Conservation (phyloP, 805 yeast species). For the Pichia kluyveri region DNA sequence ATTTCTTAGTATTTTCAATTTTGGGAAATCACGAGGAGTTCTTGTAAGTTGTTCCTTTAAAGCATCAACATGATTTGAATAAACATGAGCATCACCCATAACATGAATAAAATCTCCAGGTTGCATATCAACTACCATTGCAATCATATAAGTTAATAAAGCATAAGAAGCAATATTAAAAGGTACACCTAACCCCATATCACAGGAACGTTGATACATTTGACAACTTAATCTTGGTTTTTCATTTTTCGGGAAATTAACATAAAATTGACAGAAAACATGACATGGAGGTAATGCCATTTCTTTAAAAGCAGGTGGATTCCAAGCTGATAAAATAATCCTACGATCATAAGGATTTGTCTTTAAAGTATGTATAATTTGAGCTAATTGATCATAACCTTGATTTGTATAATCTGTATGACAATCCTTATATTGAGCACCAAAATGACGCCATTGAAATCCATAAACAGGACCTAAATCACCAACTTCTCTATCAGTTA, state of each 20-base stretch:
- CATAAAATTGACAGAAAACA: constrained; percentile 92
- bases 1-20: constrained; percentile 56
- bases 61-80: constrained; percentile 88
- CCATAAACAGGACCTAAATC: constrained; percentile 99
- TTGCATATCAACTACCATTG: constrained; percentile 89
- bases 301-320: constrained; percentile 84
- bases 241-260: constrained; percentile 57
- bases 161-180: constrained; percentile 97
- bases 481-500: constrained; percentile 75
- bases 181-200: constrained; percentile 99
- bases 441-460: constrained; percentile 99
- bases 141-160: constrained; percentile 85
- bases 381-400: constrained; percentile 85
- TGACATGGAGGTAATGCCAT: constrained; percentile 99
- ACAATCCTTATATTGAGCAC: constrained; percentile 83
- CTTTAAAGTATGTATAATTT: constrained; percentile 69
- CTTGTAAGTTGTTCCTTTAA: constrained; percentile 71
- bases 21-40: constrained; percentile 75
- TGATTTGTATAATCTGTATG: constrained; percentile 79
- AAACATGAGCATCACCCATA: constrained; percentile 95
- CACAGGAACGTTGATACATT: constrained; percentile 95
- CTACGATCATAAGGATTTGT: constrained; percentile 92
- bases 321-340: constrained; percentile 95
- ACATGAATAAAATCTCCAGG: constrained; percentile 94
- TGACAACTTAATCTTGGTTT: constrained; percentile 72